phyloP scores from a whole-genome alignment of 1,139 yeast genomes.

The Candida sojae region DNA sequence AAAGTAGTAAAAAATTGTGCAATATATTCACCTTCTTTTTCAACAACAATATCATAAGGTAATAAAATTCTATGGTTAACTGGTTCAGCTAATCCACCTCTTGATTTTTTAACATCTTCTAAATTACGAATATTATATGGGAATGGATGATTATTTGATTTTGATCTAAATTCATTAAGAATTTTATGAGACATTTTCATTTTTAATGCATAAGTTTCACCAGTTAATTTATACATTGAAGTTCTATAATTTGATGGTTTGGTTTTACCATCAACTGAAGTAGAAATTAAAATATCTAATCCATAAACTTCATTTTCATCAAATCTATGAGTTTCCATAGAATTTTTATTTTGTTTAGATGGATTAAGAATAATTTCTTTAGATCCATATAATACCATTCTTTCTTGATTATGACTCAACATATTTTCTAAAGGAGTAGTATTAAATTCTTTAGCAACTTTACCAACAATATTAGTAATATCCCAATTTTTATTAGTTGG shows the following conservation, averaged over 20 bases:
- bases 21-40: slow-evolving; percentile 66
- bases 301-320: slow-evolving; percentile 82
- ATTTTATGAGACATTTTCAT: slow-evolving; percentile 72
- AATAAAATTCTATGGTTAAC: slow-evolving; percentile 66
- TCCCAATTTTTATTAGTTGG: slow-evolving; percentile 78
- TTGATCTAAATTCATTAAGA: slow-evolving; percentile 63
- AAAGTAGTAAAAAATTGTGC: slow-evolving; percentile 80
- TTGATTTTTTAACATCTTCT: slow-evolving; percentile 70
- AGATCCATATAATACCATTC: slow-evolving; percentile 71
- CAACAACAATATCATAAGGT: slow-evolving; percentile 71
- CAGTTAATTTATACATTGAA: slow-evolving; percentile 73
- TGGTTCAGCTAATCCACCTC: slow-evolving; percentile 78
- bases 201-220: slow-evolving; percentile 67
- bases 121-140: slow-evolving; percentile 71
- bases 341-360: slow-evolving; percentile 62
- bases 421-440: slow-evolving; percentile 72
- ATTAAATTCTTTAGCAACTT: slow-evolving; percentile 63
- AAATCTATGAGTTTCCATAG: slow-evolving; percentile 64
- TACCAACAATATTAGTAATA: slow-evolving; percentile 66
- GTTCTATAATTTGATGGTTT: slow-evolving; percentile 62
- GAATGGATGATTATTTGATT: slow-evolving; percentile 62
- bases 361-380: slow-evolving; percentile 81
- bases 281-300: slow-evolving; percentile 67
- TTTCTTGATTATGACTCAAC: slow-evolving; percentile 73
- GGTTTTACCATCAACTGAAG: slow-evolving; percentile 71